phyloP scores from a whole-genome alignment of 257 asterid species.

The Solanum sitiens region DNA sequence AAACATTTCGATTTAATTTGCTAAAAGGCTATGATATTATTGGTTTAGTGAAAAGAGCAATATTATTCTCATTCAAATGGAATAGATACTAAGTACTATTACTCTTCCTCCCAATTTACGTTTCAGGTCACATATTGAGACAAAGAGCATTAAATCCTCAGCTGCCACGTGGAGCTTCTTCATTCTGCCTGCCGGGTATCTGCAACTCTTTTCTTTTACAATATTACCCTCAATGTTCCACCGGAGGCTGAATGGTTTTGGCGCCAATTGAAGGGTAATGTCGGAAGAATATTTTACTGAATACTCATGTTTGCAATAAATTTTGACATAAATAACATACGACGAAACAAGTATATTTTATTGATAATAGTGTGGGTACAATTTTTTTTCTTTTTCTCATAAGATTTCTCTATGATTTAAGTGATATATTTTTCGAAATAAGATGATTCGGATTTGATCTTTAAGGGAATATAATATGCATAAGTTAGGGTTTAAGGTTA shows the following conservation, averaged over 20 bases:
- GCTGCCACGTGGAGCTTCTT: not conserved
- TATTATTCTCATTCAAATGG: not conserved
- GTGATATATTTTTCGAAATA: too few relatives aligned
- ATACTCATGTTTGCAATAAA: not conserved
- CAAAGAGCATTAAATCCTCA: not conserved
- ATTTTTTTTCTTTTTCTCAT: too few relatives aligned
- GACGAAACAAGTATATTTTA: too few relatives aligned
- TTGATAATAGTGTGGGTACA: too few relatives aligned
- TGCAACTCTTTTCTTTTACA: not conserved
- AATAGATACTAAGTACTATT: not conserved
- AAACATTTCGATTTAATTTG: constrained; percentile 27
- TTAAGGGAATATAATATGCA: too few relatives aligned
- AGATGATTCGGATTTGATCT: too few relatives aligned
- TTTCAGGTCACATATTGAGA: not conserved
- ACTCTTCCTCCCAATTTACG: not conserved
- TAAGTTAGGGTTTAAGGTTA: too few relatives aligned
- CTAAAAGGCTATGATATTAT: not conserved
- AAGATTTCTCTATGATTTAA: too few relatives aligned
- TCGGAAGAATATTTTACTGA: not conserved
- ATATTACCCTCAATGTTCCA: not conserved
- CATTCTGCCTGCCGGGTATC: not conserved
- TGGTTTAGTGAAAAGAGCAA: not conserved
- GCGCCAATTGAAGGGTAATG: not conserved
- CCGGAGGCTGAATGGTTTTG: not conserved
- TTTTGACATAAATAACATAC: too few relatives aligned